Evolutionary conservation across 2,329 filamentous ascomycete species (phyloP), one percentile per base, ranked within the genome.

Genomic region (Tolypocladium nubicola): DNA sequence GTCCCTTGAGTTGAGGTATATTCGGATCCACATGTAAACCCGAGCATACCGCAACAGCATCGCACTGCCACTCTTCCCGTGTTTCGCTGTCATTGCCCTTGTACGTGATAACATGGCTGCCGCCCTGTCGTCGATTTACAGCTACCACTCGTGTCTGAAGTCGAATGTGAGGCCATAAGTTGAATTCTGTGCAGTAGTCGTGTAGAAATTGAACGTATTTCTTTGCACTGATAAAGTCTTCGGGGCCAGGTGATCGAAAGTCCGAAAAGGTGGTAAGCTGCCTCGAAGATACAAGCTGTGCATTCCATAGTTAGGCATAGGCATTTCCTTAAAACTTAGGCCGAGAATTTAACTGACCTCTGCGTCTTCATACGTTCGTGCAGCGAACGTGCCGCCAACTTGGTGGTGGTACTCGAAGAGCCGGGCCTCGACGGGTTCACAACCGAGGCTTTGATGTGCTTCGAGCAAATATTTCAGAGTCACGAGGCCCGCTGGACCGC

Each of bases 191-290:
- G 54, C 67, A 69, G 55, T 77, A 78, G 23, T 64, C 66, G 26
- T 72, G 63, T 10, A 78, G 68, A 56, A 78, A 78, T 26, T 66
- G 49, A 23, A 71, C 66, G 59, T 76, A 78, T 11, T 67, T 58
- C 4, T 67, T 63, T 4, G 70, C 64, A 0, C 65, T 67, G n/a
- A 77, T 62, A 57, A 78, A 78, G 61, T 77, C 75, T 3, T 68
- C 67, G 3, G 71, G 66, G 3, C 68, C 56, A 9, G 68, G 59
- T 16, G 70, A 67, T 7, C 75, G 68, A 57, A 74, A 75, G 59
- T 78, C 76, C 1, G 76, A 78, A 61, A 78, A 79, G 7, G 71
- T 66, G 0, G 75, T 79, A n/a, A 79, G 68, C 43, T 76, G 74
- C 59, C 74, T 76, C 4, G 74, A 77, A 1, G 73, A 76, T 7